Evolutionary conservation across 345 rosid species (phyloP), one percentile per base, ranked within the genome.

Genomic region (Mercurialis annua): DNA sequence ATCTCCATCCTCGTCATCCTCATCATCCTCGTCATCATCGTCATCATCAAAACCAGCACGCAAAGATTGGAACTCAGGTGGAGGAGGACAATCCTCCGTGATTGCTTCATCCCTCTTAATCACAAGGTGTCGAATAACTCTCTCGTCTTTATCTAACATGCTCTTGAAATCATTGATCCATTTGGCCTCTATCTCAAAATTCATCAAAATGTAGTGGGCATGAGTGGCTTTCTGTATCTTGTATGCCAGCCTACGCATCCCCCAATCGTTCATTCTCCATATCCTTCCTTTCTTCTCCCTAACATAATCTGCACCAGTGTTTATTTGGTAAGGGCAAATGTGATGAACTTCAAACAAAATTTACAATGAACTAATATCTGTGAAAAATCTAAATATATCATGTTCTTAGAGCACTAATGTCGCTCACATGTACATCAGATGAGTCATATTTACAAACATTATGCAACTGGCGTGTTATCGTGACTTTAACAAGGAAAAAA

Each of bases 191-290:
- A 93, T 48, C 86, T 93, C 97, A 55, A 93, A 90, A 84, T 93
- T 93, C 98, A 90, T 87, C 71, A 93, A 76, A 3, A 90, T 86
- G 79, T 90, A 90, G 77, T 87, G 92, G 15, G 97, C 98, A 53
- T 76, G 81, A 40, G 70, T 84, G 7, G 98, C 98, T 55, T 90
- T 89, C 67, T 87, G 78, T 80, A 93, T 93, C 79, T 83, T 86
- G 86, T 93, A 88, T 10, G 97, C 96, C 4, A 92, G 81, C 73
- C 86, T 84, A 21, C 98, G 89, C 68, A 93, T 85, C 1, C 98
- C 97, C 97, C 98, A 93, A 55, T 93, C 96, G 66, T 81, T 91
- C 66, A 85, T 58, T 80, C 97, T 90, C 97, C 96, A 92, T 20
- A 92, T 64, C 78, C 36, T 87, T 58, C 96, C 98, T 67, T 78